Percentiles rank a stretch among this genome's conserved stretches.
These are phyloP conservation scores for Acer yangbiense DNA, from an alignment of 345 rosid species.

Conservation along the genomic window DNA sequence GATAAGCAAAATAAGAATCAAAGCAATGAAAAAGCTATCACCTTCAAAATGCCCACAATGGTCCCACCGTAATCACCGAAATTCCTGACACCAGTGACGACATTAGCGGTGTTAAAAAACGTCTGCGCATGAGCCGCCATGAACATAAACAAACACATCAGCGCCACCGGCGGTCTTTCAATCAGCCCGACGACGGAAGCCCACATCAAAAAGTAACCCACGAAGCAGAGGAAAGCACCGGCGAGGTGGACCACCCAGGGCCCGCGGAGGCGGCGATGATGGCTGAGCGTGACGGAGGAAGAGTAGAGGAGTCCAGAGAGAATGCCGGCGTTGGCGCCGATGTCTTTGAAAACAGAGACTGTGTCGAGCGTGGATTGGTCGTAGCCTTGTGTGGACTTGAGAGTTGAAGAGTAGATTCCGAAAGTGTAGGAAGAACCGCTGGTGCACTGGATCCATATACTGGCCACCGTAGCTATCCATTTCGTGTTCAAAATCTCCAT, in stretches of 20 bases:
- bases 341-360: constrained; percentile 94
- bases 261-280: constrained; percentile 29
- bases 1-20: not conserved
- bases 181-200: constrained; percentile 73
- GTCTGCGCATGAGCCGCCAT: constrained; percentile 76
- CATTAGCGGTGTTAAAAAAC: constrained; percentile 72
- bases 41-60: constrained; percentile 90
- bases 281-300: constrained; percentile 34
- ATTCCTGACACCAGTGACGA: constrained; percentile 75
- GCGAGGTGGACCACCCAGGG: constrained; percentile 75
- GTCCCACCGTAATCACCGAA: constrained; percentile 77
- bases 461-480: constrained; percentile 77
- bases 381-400: constrained; percentile 77
- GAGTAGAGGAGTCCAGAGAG: constrained; percentile 80
- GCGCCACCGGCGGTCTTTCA: constrained; percentile 58
- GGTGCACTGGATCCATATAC: constrained; percentile 87
- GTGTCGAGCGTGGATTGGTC: constrained; percentile 94
- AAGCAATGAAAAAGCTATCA: constrained; percentile 12
- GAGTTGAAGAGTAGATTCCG: constrained; percentile 69
- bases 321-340: constrained; percentile 87
- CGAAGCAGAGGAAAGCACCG: constrained; percentile 71
- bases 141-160: constrained; percentile 74
- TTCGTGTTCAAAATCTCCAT: constrained; percentile 34
- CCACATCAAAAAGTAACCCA: constrained; percentile 86
- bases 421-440: constrained; percentile 78